Evolutionary conservation across 495 filamentous ascomycete species (phyloP), one percentile per base, ranked within the genome.

Genomic region (Daldinia bambusicola): DNA sequence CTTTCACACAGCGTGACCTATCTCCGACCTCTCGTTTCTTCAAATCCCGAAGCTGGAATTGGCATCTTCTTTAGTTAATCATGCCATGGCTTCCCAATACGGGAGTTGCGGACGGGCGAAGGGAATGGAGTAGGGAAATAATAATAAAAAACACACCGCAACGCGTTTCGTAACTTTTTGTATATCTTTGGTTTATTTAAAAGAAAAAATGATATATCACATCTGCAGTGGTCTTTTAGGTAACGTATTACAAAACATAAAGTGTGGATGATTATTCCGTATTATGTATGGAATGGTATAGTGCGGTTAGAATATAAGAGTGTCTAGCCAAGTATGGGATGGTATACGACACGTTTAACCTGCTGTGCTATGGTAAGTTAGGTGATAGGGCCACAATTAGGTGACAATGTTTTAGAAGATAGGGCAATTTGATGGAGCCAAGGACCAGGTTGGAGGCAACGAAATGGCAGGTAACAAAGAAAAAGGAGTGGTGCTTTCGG

Each of bases 391-490:
- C 34, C 34, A 36, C 34, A 36, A 2, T 36, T 7, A 36, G 34
- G 34, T 36, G 34, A 36, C 9, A 36, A 36, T 6, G 34, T 36
- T 10, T 7, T 36, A 36, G 1, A 6, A 36, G 7, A 5, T 36
- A 36, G 2, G 34, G 41, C 38, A 51, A 57, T 45, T 53, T 60
- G 58, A 62, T 59, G 43, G 66, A 65, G 64, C 70, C 70, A 56
- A 68, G 41, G 64, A 73, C 70, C 61, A 69, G 70, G 70, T 72
- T 72, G 30, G 50, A 65, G 70, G 64, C 48, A 61, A 53, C 61
- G 67, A 45, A 48, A 48, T 48, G 43, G 43, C 20, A 55, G 51
- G 30, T 9, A 43, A 34, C 14, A 40, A 61, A 68, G n/a, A 60
- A 68, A 26, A 60, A 18, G 61, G 38, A 5, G 22, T 10, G 50